Evolutionary conservation across 1,284 basidiomycete species (phyloP), one percentile per base, ranked within the genome.

Genomic region (Inonotus obliquus): DNA sequence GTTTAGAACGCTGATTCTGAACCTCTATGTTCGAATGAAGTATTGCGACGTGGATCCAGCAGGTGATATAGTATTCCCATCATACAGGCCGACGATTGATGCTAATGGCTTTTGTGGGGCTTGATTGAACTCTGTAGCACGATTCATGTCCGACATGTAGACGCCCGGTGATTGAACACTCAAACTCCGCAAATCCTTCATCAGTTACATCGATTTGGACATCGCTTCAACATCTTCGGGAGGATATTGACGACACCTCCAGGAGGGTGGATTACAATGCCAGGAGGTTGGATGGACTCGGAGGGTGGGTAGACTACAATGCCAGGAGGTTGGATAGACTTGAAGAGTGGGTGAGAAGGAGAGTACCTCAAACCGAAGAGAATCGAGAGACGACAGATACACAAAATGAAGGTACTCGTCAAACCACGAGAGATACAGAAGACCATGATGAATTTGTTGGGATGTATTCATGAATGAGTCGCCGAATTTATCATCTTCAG

Each of bases 101-200:
- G 35, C 19, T 61, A n/a, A 57, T 32, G 35, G 0, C 27, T 21
- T n/a, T 39, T 45, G 56, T 14, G n/a, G n/a, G n/a, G n/a, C 37
- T 48, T 5, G 10, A 39, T 57, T 32, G 4, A 32, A 4, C 44
- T 9, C 39, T 32, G 19, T 61, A 87, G 86, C 81, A 85, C 63
- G 76, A 80, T 59, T 80, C 85, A 0, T 87, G 86, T 68, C 85
- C 86, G 9, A 78, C 81, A 64, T 87, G 86, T 70, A 82, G 86
- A 60, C 75, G 73, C 29, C 71, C 75, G 19, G 73, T 86, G 13
- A 64, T 81, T 41, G 48, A 61, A 27, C 11, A 27, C 59, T 3
- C 57, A 45, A 32, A 19, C 17, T 7, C 25, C 51, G 9, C 27
- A 29, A n/a, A 6, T 7, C n/a, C n/a, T n/a, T n/a, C n/a, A n/a